Evolutionary conservation across 495 filamentous ascomycete genomes (phyloP).

Genomic region (Oleoguttula mirabilis): DNA sequence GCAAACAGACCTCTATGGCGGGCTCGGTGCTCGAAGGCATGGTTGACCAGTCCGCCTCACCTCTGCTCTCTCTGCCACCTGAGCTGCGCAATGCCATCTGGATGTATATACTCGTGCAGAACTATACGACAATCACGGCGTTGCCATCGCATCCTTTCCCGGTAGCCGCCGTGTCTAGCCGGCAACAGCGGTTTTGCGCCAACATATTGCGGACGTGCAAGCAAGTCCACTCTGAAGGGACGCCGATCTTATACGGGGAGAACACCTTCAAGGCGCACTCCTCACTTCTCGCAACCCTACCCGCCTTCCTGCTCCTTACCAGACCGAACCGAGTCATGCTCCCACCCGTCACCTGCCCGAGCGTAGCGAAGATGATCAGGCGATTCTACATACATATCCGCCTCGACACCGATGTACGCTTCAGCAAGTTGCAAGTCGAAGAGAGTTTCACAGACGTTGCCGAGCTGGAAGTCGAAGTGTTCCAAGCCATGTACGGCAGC

Average conservation of each 20-base stretch:
- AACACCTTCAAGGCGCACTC: slow-evolving; percentile 42
- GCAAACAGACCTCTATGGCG: neutral
- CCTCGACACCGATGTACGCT: slow-evolving; percentile 37
- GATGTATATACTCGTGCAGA: slow-evolving; percentile 9
- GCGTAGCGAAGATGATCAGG: slow-evolving; percentile 28
- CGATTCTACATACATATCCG: slow-evolving; percentile 28
- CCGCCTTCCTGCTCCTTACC: slow-evolving; percentile 28
- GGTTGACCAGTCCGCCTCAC: slow-evolving; percentile 9
- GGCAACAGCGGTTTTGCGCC: slow-evolving; percentile 7
- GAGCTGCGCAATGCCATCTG: slow-evolving; percentile 21
- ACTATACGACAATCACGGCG: neutral
- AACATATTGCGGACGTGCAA: slow-evolving; percentile 21
- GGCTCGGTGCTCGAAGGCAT: neutral
- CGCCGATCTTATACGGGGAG: slow-evolving; percentile 23
- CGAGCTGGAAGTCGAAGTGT: slow-evolving; percentile 37
- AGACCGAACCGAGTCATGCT: slow-evolving; percentile 3
- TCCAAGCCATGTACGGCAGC: slow-evolving; percentile 35
- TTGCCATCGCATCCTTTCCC: neutral
- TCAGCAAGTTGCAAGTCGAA: slow-evolving; percentile 21
- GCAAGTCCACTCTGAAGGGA: slow-evolving; percentile 22
- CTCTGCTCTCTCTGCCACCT: slow-evolving; percentile 16
- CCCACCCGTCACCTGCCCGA: slow-evolving; percentile 25
- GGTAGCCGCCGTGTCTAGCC: neutral
- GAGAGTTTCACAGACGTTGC: slow-evolving; percentile 34
- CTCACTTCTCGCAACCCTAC: slow-evolving; percentile 34